Evolutionary conservation across 192 early-diverging fungal species (phyloP).

Genomic region (Anaeromyces robustus): DNA sequence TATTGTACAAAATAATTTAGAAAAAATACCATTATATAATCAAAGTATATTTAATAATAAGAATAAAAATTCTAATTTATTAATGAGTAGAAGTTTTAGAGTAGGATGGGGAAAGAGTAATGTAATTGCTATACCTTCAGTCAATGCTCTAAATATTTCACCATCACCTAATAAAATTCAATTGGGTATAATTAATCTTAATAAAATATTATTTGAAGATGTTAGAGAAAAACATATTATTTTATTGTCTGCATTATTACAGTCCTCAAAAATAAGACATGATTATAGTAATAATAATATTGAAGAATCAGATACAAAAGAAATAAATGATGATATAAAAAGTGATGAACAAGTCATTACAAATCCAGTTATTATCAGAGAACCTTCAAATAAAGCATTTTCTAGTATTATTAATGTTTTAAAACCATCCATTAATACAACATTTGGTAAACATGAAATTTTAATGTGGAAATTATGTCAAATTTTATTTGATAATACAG

Average conservation of each 20-base stretch:
- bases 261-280: not conserved
- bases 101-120: not conserved
- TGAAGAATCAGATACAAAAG: no score
- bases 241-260: not conserved
- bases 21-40: not conserved
- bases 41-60: not conserved
- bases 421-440: not conserved
- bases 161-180: not conserved
- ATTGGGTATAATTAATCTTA: not conserved
- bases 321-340: no score
- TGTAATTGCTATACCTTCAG: not conserved
- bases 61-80: not conserved
- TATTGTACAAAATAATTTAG: not conserved
- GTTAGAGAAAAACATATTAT: not conserved
- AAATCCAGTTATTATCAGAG: not conserved
- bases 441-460: not conserved
- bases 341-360: not conserved
- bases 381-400: not conserved
- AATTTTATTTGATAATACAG: not conserved
- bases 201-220: not conserved
- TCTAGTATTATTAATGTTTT: not conserved
- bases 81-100: not conserved
- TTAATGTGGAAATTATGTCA: not conserved
- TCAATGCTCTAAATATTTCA: not conserved
- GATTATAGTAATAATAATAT: not conserved